phyloP scores from a whole-genome alignment of 2,329 filamentous ascomycete species.

The Sarocladium brachiariae region DNA sequence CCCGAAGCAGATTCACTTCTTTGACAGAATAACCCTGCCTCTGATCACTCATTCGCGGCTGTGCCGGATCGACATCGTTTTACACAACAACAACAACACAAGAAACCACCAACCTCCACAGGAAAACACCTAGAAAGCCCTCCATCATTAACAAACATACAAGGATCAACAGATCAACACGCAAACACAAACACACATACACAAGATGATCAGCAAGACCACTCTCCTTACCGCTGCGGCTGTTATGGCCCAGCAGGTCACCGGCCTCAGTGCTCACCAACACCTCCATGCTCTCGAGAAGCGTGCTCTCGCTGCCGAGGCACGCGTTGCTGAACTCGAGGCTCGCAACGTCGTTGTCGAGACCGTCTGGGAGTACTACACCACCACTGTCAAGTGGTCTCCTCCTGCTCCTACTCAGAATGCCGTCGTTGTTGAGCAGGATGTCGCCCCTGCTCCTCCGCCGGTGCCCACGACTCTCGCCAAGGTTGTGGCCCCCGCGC shows the following conservation, averaged over 20 bases:
- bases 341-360: slow-evolving; percentile 17
- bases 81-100: not conserved
- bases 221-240: slow-evolving; percentile 34
- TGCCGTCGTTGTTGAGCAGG: slow-evolving; percentile 12
- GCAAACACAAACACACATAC: slow-evolving; percentile 15
- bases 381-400: slow-evolving; percentile 13
- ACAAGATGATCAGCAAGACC: slow-evolving; percentile 38
- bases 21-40: slow-evolving; percentile 44
- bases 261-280: slow-evolving; percentile 36
- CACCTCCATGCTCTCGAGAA: slow-evolving; percentile 31
- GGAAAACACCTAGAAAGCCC: not conserved
- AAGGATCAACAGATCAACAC: not conserved
- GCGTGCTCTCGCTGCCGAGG: slow-evolving; percentile 27
- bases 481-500: slow-evolving; percentile 4
- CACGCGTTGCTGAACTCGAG: slow-evolving; percentile 23
- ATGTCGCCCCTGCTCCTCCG: slow-evolving; percentile 6
- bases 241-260: slow-evolving; percentile 35
- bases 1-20: slow-evolving; percentile 37
- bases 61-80: too few species aligned
- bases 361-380: slow-evolving; percentile 27
- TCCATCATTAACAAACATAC: slow-evolving; percentile 5
- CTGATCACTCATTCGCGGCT: slow-evolving; percentile 24
- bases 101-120: slow-evolving; percentile 13
- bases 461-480: slow-evolving; percentile 10
- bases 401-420: slow-evolving; percentile 19